A percentile compares a stretch with the other conserved stretches of the same genome.
phyloP scores from a whole-genome alignment of 2,329 filamentous ascomycete species.

The Ascochyta pisi region DNA sequence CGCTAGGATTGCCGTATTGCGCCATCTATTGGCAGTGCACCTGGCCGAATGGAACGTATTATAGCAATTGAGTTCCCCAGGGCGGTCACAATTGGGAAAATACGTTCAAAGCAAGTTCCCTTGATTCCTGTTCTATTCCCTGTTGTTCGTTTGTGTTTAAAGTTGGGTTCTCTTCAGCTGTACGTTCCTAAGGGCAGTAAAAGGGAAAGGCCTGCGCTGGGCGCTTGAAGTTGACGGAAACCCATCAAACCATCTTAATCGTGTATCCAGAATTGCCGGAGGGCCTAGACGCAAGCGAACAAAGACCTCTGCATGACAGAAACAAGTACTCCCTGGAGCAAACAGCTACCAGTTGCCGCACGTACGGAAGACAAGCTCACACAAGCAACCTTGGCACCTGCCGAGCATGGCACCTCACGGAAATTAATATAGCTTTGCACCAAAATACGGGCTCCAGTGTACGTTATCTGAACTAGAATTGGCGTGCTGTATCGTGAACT shows the following conservation, averaged over 20 bases:
- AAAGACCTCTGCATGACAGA: not conserved
- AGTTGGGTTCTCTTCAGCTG: no score
- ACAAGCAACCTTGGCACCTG: slow-evolving; percentile 17
- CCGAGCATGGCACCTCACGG: not conserved
- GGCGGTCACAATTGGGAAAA: not conserved
- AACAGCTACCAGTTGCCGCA: not conserved
- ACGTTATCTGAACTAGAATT: slow-evolving; percentile 6
- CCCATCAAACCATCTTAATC: no score
- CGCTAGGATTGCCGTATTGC: slow-evolving; percentile 16
- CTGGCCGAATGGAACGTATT: slow-evolving; percentile 23
- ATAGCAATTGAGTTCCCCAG: slow-evolving; percentile 14
- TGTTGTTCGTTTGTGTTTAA: no score
- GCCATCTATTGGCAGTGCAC: slow-evolving; percentile 21
- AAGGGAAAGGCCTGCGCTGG: no score
- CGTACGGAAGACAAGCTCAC: slow-evolving; percentile 13
- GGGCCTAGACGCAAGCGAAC: no score
- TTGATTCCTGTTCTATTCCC: no score
- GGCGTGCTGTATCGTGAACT: slow-evolving; percentile 16
- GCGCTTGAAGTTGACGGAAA: no score
- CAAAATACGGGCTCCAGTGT: not conserved
- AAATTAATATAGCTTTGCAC: not conserved
- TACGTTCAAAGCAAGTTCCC: no score
- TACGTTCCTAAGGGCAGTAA: no score
- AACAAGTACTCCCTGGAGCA: not conserved
- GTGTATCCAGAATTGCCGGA: no score